A percentile compares a stretch with the other conserved stretches of the same genome.
Conservation (phyloP, 73 alveolate species). For the Tetrahymena borealis region DNA sequence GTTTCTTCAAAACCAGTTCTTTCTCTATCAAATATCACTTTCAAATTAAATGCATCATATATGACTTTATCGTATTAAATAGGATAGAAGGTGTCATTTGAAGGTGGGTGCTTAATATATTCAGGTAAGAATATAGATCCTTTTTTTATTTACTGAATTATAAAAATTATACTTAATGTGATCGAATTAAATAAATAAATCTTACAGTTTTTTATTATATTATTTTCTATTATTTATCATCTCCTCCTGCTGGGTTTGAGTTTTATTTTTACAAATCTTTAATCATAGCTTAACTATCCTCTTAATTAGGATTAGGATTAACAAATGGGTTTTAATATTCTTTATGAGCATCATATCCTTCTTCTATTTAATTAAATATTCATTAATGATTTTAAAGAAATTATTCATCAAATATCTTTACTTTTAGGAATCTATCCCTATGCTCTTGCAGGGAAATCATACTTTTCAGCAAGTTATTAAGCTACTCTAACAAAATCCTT, state of each 20-base stretch:
- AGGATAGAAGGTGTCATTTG: constrained; percentile 95
- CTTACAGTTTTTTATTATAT: not conserved
- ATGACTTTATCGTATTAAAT: constrained; percentile 94
- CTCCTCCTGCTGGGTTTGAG: not conserved
- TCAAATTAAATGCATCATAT: constrained; percentile 95
- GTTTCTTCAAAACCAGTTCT: constrained; percentile 99
- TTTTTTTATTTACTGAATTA: not conserved
- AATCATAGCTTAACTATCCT: constrained; percentile 32
- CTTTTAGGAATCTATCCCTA: constrained; percentile 22
- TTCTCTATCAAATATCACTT: constrained; percentile 98
- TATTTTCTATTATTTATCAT: not conserved
- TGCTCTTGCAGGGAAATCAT: constrained; percentile 91
- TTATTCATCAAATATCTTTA: not conserved
- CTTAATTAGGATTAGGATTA: constrained; percentile 19
- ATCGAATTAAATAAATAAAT: not conserved
- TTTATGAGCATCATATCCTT: not conserved
- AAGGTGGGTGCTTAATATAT: constrained; percentile 82
- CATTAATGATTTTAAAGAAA: not conserved
- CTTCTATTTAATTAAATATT: not conserved
- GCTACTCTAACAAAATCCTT: constrained; percentile 81
- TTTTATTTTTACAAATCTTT: constrained; percentile 39
- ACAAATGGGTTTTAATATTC: not conserved
- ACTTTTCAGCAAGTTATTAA: constrained; percentile 86
- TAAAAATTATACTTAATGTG: not conserved
- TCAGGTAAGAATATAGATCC: constrained; percentile 65